Evolutionary conservation across 1,284 basidiomycete genomes (phyloP).

Genomic region (Testicularia cyperi): DNA sequence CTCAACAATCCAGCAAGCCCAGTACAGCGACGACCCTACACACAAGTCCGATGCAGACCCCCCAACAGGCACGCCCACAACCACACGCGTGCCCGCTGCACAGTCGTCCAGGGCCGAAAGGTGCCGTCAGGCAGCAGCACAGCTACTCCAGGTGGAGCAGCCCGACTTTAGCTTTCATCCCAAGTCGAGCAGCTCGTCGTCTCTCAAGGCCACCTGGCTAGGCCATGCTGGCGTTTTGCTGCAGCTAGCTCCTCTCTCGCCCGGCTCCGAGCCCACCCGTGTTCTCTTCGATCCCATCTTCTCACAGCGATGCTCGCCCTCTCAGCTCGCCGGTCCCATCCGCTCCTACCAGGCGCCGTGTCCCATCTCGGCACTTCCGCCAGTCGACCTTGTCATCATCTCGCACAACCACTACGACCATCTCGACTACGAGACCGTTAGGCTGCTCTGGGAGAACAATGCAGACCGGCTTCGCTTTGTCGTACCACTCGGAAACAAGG

Average conservation of each 20-base stretch:
- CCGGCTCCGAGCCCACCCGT: conserved; percentile 12
- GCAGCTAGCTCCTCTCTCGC: conserved; percentile 33
- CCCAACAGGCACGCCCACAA: background rate
- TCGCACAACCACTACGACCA: conserved; percentile 59
- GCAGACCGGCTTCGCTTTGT: conserved; percentile 40
- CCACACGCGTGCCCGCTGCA: conserved; percentile 1
- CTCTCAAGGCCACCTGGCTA: conserved; percentile 49
- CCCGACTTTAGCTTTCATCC: conserved; percentile 28
- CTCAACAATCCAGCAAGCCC: too few species aligned
- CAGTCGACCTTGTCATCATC: conserved; percentile 52
- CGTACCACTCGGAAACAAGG: conserved; percentile 53
- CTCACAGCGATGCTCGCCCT: conserved; percentile 54
- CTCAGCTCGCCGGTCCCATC: conserved; percentile 46
- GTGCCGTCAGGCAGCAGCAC: conserved; percentile 12
- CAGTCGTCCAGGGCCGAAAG: conserved; percentile 15
- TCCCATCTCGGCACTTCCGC: conserved; percentile 40
- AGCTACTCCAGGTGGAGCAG: conserved; percentile 21
- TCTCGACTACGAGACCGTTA: conserved; percentile 49
- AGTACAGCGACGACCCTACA: conserved; percentile 14
- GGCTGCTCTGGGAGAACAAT: conserved; percentile 41
- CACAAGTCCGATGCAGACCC: conserved; percentile 3
- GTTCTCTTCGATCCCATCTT: conserved; percentile 58
- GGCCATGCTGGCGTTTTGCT: conserved; percentile 55
- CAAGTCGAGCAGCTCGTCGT: background rate
- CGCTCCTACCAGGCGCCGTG: conserved; percentile 49